phyloP scores from a whole-genome alignment of 306 rosid species.

The Gynostemma pentaphyllum region DNA sequence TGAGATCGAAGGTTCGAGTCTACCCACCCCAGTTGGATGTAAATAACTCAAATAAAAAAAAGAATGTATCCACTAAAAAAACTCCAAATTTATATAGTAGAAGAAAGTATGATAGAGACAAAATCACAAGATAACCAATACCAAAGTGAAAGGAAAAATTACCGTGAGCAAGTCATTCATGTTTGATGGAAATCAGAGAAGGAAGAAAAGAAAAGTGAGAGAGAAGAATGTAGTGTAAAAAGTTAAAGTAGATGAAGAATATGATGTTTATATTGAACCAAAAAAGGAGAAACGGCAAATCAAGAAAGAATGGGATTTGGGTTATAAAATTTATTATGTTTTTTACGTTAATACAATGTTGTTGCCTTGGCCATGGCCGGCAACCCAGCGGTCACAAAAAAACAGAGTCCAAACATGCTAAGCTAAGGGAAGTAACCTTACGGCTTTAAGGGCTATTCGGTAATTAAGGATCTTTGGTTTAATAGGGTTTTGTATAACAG shows the following conservation, averaged over 20 bases:
- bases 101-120: too few species aligned
- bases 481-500: too few species aligned
- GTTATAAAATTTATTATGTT: neutral
- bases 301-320: neutral
- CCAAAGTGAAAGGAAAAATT: constrained; percentile 16
- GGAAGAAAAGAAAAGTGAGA: neutral
- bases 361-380: constrained; percentile 24
- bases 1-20: too few species aligned
- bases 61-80: too few species aligned
- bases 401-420: neutral
- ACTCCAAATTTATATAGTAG: too few species aligned
- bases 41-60: too few species aligned
- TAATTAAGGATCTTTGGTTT: too few species aligned
- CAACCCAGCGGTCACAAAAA: neutral
- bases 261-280: too few species aligned
- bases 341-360: constrained; percentile 11
- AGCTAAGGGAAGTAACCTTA: too few species aligned
- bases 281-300: neutral
- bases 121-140: neutral
- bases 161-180: constrained; percentile 96
- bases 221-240: constrained; percentile 4
- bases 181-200: constrained; percentile 18
- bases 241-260: neutral
- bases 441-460: too few species aligned
- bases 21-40: too few species aligned